phyloP scores from a whole-genome alignment of 768 basidiomycete genomes.

The Leccinum aurantiacum region DNA sequence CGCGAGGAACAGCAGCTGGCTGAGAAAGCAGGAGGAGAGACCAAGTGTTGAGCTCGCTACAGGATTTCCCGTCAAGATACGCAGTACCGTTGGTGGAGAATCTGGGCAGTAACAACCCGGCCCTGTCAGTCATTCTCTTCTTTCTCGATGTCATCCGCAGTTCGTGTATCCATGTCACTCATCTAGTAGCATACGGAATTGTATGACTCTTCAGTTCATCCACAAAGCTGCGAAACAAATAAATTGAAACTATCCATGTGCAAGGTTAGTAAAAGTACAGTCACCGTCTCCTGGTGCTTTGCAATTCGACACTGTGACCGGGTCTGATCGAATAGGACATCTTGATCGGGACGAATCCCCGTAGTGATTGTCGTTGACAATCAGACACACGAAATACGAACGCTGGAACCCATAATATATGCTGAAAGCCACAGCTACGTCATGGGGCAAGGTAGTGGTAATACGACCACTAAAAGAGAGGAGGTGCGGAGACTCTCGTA shows the following conservation, averaged over 20 bases:
- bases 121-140: not conserved
- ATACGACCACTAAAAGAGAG: slow-evolving; percentile 13
- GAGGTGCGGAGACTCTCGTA: slow-evolving; percentile 30
- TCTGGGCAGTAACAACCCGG: not conserved
- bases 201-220: not conserved
- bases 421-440: no score
- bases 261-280: not conserved
- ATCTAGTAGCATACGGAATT: no score
- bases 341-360: not conserved
- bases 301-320: not conserved
- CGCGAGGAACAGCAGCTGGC: no score
- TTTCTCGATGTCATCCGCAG: not conserved
- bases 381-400: no score
- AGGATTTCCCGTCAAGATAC: not conserved
- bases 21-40: no score
- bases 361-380: not conserved
- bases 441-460: slow-evolving; percentile 12
- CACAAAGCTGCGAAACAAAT: not conserved
- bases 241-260: not conserved
- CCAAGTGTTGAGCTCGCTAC: no score
- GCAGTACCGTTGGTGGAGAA: not conserved
- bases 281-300: not conserved
- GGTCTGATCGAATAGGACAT: not conserved
- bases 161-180: not conserved
- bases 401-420: no score